A percentile compares a stretch with the other conserved stretches of the same genome.
Evolutionary conservation across 257 asterid species (phyloP).

Genomic region (Solanum clarkiae): DNA sequence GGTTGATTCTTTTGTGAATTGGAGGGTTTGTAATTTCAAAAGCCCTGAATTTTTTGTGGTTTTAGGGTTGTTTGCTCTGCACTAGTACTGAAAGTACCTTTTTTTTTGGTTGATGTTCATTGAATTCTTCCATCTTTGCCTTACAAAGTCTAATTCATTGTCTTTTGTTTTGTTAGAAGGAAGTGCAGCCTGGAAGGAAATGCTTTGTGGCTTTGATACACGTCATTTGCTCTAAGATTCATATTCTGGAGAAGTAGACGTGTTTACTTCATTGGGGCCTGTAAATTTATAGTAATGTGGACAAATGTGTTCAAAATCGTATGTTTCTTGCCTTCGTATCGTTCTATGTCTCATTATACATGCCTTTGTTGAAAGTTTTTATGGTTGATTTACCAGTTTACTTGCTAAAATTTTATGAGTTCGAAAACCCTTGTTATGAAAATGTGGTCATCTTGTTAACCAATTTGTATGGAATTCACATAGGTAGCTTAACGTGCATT

Average conservation of each 20-base stretch:
- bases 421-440: neutral
- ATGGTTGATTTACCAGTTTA: neutral
- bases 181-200: neutral
- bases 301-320: conserved; percentile 93
- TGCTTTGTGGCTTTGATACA: neutral
- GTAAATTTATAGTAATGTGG: conserved; percentile 50
- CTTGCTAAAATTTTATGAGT: neutral
- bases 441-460: neutral
- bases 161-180: neutral
- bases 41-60: no score
- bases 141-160: neutral
- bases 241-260: neutral
- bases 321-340: conserved; percentile 18
- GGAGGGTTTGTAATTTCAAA: neutral
- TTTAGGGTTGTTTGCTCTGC: neutral
- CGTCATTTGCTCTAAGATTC: neutral
- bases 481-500: neutral
- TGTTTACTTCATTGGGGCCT: neutral
- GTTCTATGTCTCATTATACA: neutral
- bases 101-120: neutral
- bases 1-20: neutral
- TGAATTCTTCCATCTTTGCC: neutral
- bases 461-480: neutral
- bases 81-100: neutral
- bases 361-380: neutral